These are phyloP conservation scores for Mortierella claussenii DNA, from an alignment of 192 early-diverging fungal species.

Conservation along the genomic window DNA sequence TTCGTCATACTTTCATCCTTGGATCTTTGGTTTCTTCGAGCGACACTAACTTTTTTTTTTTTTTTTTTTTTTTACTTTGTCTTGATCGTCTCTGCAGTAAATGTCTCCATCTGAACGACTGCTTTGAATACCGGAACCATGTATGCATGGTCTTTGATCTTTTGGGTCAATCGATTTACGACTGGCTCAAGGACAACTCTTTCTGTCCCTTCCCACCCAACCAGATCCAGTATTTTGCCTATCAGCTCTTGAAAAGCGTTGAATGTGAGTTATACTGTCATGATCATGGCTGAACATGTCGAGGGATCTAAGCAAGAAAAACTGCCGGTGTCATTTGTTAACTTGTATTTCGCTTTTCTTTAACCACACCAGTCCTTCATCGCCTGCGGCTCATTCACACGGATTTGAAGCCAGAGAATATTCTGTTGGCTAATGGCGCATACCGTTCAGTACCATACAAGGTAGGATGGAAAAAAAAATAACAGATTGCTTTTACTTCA, in stretches of 20 bases:
- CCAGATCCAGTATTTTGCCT: constrained; percentile 87
- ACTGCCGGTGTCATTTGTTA: not conserved
- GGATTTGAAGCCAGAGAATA: constrained; percentile 97
- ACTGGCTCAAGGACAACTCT: constrained; percentile 92
- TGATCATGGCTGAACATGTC: not conserved
- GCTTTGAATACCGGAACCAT: constrained; percentile 92
- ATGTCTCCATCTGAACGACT: constrained; percentile 89
- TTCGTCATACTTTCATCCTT: not conserved
- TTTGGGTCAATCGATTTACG: constrained; percentile 87
- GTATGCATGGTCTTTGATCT: constrained; percentile 99
- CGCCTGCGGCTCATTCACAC: constrained; percentile 90
- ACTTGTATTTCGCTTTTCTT: not conserved
- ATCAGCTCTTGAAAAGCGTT: constrained; percentile 87
- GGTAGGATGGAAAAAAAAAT: constrained; percentile 6
- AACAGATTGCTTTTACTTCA: no score
- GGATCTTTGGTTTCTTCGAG: not conserved
- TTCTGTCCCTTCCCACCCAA: constrained; percentile 91
- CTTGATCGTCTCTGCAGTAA: constrained; percentile 70
- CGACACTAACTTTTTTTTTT: no score
- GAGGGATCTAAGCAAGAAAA: not conserved
- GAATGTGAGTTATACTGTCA: constrained; percentile 62
- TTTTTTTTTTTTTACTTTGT: no score
- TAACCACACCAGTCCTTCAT: constrained; percentile 80
- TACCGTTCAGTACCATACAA: constrained; percentile 65
- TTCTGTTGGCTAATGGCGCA: constrained; percentile 74